Percentiles rank a stretch among this genome's conserved stretches.
These are phyloP conservation scores for Pachysolen tannophilus DNA, from an alignment of 805 yeast species.

Conservation along the genomic window DNA sequence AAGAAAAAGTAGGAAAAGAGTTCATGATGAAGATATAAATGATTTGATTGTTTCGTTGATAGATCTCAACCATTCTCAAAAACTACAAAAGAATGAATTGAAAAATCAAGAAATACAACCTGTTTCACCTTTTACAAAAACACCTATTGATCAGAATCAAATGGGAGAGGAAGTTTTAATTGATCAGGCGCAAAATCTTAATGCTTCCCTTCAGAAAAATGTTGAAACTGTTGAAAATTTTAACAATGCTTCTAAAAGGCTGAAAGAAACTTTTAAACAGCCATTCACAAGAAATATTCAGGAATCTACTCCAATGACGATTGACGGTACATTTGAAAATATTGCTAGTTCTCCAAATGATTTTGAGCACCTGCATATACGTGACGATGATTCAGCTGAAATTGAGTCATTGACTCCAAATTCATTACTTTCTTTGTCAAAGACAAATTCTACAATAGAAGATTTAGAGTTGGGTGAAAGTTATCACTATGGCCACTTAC, in stretches of 20 bases:
- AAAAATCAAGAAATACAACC: too few species aligned
- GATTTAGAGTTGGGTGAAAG: constrained; percentile 6
- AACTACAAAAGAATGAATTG: not conserved
- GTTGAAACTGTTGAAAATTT: too few species aligned
- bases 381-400: constrained; percentile 11
- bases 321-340: constrained; percentile 1
- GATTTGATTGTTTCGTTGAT: constrained; percentile 26
- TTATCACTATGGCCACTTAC: not conserved
- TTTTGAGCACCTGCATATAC: not conserved
- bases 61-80: constrained; percentile 22
- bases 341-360: constrained; percentile 3
- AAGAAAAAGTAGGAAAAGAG: constrained; percentile 15
- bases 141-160: constrained; percentile 1
- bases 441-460: constrained; percentile 14
- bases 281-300: too few species aligned
- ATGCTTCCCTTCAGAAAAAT: too few species aligned
- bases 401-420: constrained; percentile 12
- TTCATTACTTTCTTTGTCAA: constrained; percentile 11
- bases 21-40: constrained; percentile 27
- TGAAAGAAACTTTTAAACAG: not conserved
- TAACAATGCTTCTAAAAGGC: not conserved
- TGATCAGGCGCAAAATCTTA: not conserved
- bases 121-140: constrained; percentile 8
- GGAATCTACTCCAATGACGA: too few species aligned
- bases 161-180: not conserved